A percentile compares a stretch with the other conserved stretches of the same genome.
phyloP scores from a whole-genome alignment of 2,329 filamentous ascomycete genomes.

The Exutisphaerella laricina region DNA sequence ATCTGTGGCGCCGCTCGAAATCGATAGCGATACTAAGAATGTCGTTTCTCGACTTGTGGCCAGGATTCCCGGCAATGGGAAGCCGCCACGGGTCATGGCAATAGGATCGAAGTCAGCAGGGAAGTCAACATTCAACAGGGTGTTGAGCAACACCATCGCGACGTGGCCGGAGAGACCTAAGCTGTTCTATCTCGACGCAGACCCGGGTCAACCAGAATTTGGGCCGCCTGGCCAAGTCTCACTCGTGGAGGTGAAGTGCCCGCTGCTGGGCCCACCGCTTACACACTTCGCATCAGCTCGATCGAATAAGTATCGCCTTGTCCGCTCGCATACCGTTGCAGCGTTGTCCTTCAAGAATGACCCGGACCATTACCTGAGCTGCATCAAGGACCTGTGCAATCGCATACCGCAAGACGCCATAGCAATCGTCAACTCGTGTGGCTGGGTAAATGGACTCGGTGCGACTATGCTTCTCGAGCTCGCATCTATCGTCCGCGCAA shows the following conservation, averaged over 20 bases:
- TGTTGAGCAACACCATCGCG: conserved; percentile 63
- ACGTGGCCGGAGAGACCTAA: conserved; percentile 37
- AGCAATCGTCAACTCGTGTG: conserved; percentile 67
- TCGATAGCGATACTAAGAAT: conserved; percentile 24
- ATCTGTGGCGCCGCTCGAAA: conserved; percentile 26
- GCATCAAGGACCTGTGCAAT: conserved; percentile 57
- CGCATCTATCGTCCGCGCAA: conserved; percentile 50
- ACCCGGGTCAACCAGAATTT: conserved; percentile 73
- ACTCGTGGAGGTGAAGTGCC: conserved; percentile 54
- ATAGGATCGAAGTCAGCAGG: conserved; percentile 67
- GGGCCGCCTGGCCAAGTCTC: conserved; percentile 64
- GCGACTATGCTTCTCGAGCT: conserved; percentile 59
- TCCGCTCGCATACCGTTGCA: conserved; percentile 63
- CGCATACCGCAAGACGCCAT: conserved; percentile 50
- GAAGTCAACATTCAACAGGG: conserved; percentile 67
- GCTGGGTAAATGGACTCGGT: conserved; percentile 67
- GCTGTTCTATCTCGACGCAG: conserved; percentile 62
- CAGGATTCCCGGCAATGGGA: conserved; percentile 19
- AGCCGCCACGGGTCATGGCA: conserved; percentile 47
- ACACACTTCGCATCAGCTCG: conserved; percentile 47
- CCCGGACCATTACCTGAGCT: conserved; percentile 60
- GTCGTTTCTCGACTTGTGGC: conserved; percentile 42
- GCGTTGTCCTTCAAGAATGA: conserved; percentile 61
- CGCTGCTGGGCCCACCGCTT: conserved; percentile 63
- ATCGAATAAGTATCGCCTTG: conserved; percentile 32